A percentile compares a stretch with the other conserved stretches of the same genome.
These are phyloP conservation scores for Capsicum pubescens DNA, from an alignment of 257 asterid species.

Conservation along the genomic window DNA sequence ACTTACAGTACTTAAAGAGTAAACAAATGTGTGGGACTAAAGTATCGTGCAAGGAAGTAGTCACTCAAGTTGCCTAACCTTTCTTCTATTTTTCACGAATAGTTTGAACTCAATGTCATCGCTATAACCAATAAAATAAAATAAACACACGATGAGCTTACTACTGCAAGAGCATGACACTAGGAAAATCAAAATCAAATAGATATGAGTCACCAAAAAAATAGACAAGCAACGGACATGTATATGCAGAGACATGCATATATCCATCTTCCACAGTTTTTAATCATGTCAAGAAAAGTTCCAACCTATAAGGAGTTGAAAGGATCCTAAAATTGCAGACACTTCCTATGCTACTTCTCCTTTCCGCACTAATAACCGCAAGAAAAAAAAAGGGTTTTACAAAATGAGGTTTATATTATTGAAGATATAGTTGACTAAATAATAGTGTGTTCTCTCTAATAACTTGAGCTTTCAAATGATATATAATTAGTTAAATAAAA, in stretches of 20 bases:
- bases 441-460: not conserved
- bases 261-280: not conserved
- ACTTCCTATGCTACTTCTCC: not conserved
- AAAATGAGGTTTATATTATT: not conserved
- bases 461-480: not conserved
- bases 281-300: constrained; percentile 16
- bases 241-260: not conserved
- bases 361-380: not conserved
- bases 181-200: constrained; percentile 8
- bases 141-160: not conserved
- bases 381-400: not conserved
- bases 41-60: not conserved
- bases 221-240: not conserved
- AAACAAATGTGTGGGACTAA: not conserved
- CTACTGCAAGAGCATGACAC: not conserved
- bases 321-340: not conserved
- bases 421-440: not conserved
- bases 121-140: not conserved
- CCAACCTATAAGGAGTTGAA: constrained; percentile 1
- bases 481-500: not conserved
- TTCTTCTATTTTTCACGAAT: not conserved
- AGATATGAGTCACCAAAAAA: not conserved
- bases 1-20: constrained; percentile 25
- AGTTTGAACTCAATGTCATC: not conserved
- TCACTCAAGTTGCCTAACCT: not conserved